Base-by-base conservation (phyloP, 768 basidiomycete species). In the Pleurotus tuoliensis region DNA sequence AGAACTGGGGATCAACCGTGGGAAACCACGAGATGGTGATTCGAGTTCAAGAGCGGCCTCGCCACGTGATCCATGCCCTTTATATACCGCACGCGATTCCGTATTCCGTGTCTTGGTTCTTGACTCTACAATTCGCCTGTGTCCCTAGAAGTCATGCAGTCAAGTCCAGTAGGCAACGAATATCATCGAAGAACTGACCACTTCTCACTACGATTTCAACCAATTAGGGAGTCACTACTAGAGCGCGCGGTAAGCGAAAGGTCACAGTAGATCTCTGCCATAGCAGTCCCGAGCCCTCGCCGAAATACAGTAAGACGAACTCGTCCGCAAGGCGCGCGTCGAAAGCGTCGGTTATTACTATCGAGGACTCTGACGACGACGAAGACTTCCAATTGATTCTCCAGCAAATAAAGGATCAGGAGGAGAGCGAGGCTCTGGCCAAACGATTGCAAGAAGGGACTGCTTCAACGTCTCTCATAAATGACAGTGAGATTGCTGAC, bases 401-500 rank as follows among this genome's bases (percentile, higher is more conserved):
- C 13, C 67, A 69, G 2, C 72, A 69, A 43, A 77, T 77, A n/a
- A 67, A 73, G 59, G 70, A 73, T 24, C 74, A 75, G 41, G 75
- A 78, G 62, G 72, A 73, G 53, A 76, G 71, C 52, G 77, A 78
- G 65, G 69, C 64, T 5, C 67, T 76, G 12, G 76, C 75, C 0
- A 64, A 56, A 43, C 60, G 65, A 34, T 61, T 76, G 12, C 73
- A 79, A 61, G 61, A 64, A 5, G 68, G 73, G 40, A 66, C 61
- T 62, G 64, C 63, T 57, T 41, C 30, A 34, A 11, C 30, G 30
- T 34, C 30, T 34, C 30, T 34, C 30, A 34, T 34, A 9, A 34
- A 11, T 34, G 30, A 11, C 30, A 34, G 11, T 11, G 30, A 30
- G 30, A 34, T 20, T n/a, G 15, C 34, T 46, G 59, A 41, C 48